Percentiles rank a stretch among this genome's conserved stretches.
Conservation (phyloP, 345 rosid genomes). For the Heritiera littoralis region DNA sequence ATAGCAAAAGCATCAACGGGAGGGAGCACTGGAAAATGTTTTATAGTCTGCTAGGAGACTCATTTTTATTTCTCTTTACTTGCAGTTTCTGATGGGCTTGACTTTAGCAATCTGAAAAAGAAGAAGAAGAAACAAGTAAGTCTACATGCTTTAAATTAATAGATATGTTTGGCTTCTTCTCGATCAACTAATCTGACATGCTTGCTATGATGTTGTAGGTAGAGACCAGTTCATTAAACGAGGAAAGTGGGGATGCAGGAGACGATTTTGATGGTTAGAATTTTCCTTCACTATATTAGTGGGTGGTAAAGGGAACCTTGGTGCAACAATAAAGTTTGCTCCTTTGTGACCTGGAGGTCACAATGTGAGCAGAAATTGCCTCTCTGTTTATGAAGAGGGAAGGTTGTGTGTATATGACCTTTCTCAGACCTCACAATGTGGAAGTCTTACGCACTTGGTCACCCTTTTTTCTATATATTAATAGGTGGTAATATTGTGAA, state of each 20-base stretch:
- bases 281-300: not conserved
- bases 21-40: not conserved
- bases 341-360: too few species aligned
- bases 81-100: constrained; percentile 81
- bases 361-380: too few species aligned
- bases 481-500: not conserved
- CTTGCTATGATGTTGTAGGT: constrained; percentile 46
- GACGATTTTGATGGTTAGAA: constrained; percentile 70
- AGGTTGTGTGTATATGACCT: too few species aligned
- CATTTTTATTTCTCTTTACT: not conserved
- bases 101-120: constrained; percentile 85
- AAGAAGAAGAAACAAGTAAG: constrained; percentile 95
- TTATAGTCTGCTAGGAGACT: constrained; percentile 1
- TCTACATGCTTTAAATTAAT: constrained; percentile 7
- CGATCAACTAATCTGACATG: not conserved
- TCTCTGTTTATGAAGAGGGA: too few species aligned
- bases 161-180: not conserved
- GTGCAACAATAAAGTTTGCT: too few species aligned
- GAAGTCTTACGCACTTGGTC: too few species aligned
- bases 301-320: not conserved
- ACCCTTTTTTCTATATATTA: not conserved
- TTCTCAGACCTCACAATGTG: too few species aligned
- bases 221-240: constrained; percentile 61
- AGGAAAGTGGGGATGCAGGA: constrained; percentile 59
- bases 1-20: not conserved